A percentile compares a stretch with the other conserved stretches of the same genome.
Conservation (phyloP, 495 filamentous ascomycete species). For the Articulospora tetracladia region DNA sequence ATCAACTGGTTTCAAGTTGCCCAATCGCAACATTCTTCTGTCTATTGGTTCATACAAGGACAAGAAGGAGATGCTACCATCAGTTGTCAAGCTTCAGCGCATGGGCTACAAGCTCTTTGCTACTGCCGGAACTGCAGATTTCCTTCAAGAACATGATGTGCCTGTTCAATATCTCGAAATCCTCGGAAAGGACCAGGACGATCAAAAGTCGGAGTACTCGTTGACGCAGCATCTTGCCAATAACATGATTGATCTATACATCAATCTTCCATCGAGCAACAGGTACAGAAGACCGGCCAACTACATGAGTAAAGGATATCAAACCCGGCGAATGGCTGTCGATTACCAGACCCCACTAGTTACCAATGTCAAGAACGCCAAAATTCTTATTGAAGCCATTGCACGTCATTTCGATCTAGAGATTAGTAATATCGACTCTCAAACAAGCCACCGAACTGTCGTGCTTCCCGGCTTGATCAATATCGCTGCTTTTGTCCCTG, state of each 20-base stretch:
- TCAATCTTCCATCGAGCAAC: conserved; percentile 98
- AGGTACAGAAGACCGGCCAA: conserved; percentile 91
- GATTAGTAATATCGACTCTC: conserved; percentile 78
- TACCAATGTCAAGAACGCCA: conserved; percentile 98
- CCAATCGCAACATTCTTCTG: conserved; percentile 88
- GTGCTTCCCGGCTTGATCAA: conserved; percentile 75
- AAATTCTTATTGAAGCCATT: conserved; percentile 92
- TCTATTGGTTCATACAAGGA: conserved; percentile 98
- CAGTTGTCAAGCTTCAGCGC: conserved; percentile 79
- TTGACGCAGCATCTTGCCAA: conserved; percentile 92
- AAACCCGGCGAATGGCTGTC: conserved; percentile 93
- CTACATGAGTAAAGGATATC: conserved; percentile 97
- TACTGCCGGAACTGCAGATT: conserved; percentile 93
- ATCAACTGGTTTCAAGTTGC: conserved; percentile 94
- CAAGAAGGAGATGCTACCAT: conserved; percentile 94
- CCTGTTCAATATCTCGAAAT: conserved; percentile 89
- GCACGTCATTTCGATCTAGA: conserved; percentile 81
- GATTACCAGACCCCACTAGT: conserved; percentile 97
- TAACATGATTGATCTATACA: conserved; percentile 96
- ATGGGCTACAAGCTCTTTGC: conserved; percentile 93
- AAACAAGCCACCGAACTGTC: conserved; percentile 79
- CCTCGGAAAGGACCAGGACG: conserved; percentile 59
- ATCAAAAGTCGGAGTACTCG: conserved; percentile 93
- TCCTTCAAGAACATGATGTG: conserved; percentile 85
- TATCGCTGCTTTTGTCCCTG: conserved; percentile 76